Evolutionary conservation across 257 asterid genomes (phyloP).

Genomic region (Anisodus tanguticus): DNA sequence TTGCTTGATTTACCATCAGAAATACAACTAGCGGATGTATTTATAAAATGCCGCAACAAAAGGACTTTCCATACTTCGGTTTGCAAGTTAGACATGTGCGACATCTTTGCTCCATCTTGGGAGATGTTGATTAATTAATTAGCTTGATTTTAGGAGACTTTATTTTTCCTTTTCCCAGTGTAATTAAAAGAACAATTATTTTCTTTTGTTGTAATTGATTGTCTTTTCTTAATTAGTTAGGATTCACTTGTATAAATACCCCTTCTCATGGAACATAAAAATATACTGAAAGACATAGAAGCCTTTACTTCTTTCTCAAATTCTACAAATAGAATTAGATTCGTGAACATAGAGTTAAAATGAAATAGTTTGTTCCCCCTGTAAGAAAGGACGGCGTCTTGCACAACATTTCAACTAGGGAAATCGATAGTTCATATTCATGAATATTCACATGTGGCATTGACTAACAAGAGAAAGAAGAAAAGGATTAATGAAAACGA

Average conservation of each 20-base stretch:
- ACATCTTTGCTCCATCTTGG: conserved; percentile 8
- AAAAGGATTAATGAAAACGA: neutral
- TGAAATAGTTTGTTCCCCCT: neutral
- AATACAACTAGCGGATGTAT: neutral
- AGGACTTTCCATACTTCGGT: neutral
- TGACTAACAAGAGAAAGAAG: neutral
- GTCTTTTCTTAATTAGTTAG: neutral
- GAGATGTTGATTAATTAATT: neutral
- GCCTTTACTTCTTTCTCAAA: conserved; percentile 6
- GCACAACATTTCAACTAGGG: neutral
- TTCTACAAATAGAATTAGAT: neutral
- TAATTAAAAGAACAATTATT: neutral
- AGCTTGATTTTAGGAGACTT: neutral
- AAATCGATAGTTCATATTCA: conserved; percentile 1
- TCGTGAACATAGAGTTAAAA: conserved; percentile 8
- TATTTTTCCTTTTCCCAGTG: neutral
- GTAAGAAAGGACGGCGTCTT: neutral
- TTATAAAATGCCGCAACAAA: neutral
- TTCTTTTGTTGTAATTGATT: neutral
- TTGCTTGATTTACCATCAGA: neutral
- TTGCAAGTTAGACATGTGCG: neutral
- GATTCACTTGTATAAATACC: neutral
- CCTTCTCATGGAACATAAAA: neutral
- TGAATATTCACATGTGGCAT: neutral
- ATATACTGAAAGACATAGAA: neutral